These are phyloP conservation scores for Pluteus cervinus DNA, from an alignment of 768 basidiomycete species.

Conservation along the genomic window DNA sequence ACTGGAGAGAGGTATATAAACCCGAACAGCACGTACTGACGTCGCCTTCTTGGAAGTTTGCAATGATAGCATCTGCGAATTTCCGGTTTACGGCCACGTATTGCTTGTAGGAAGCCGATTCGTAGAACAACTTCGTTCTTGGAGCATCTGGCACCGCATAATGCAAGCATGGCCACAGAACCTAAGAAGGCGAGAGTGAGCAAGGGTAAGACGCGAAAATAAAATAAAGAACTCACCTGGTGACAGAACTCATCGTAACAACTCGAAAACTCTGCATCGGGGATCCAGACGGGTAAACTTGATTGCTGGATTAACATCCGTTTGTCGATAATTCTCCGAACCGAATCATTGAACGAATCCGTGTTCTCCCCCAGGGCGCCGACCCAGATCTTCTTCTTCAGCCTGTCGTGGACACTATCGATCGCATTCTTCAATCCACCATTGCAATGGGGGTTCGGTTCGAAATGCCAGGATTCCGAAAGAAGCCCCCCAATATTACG, in stretches of 20 bases:
- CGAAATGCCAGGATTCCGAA: constrained; percentile 36
- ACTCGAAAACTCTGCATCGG: constrained; percentile 69
- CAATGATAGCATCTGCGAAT: constrained; percentile 81
- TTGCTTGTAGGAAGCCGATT: constrained; percentile 74
- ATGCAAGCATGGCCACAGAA: constrained; percentile 84
- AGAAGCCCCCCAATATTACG: neutral
- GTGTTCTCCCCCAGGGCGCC: constrained; percentile 73
- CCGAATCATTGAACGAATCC: constrained; percentile 51
- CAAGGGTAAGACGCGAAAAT: constrained; percentile 13
- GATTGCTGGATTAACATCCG: constrained; percentile 35
- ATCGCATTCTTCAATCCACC: constrained; percentile 83
- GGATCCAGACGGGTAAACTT: constrained; percentile 68
- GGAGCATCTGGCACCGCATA: constrained; percentile 86
- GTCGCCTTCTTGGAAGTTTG: constrained; percentile 82
- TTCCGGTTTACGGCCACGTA: constrained; percentile 88
- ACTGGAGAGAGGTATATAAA: neutral
- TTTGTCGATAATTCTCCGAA: constrained; percentile 50
- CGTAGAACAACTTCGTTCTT: constrained; percentile 76
- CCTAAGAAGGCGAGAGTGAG: constrained; percentile 21
- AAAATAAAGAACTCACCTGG: constrained; percentile 41
- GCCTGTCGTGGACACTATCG: constrained; percentile 55
- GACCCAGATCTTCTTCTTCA: constrained; percentile 48
- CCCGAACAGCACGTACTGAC: constrained; percentile 39
- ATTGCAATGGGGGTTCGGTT: constrained; percentile 68
- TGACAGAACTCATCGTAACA: constrained; percentile 88